phyloP scores from a whole-genome alignment of 176 grass and related monocot species.

The Aegilops longissima region DNA sequence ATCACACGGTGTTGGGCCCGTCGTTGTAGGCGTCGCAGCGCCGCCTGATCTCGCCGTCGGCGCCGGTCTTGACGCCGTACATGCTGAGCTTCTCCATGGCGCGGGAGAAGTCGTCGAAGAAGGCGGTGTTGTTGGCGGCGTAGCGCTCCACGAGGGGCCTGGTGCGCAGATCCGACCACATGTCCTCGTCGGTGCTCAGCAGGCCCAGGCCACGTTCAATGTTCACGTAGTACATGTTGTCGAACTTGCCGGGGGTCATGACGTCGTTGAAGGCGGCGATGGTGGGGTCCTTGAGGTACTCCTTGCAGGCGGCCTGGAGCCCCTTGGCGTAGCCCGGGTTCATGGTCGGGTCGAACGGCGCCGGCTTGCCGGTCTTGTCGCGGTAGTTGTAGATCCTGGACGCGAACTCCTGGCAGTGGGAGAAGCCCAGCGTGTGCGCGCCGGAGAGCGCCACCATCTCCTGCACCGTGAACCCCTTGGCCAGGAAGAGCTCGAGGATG shows the following conservation, averaged over 20 bases:
- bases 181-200: slow-evolving; percentile 63
- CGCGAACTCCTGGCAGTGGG: slow-evolving; percentile 84
- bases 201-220: slow-evolving; percentile 65
- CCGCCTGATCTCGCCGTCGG: slow-evolving; percentile 67
- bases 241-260: slow-evolving; percentile 74
- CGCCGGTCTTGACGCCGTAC: slow-evolving; percentile 59
- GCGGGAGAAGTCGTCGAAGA: slow-evolving; percentile 69
- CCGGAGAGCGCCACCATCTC: slow-evolving; percentile 81
- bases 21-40: slow-evolving; percentile 74
- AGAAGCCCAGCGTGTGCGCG: slow-evolving; percentile 65
- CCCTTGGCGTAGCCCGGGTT: slow-evolving; percentile 38
- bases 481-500: slow-evolving; percentile 45
- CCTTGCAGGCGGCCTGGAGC: slow-evolving; percentile 28
- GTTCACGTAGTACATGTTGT: slow-evolving; percentile 89
- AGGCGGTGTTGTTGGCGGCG: slow-evolving; percentile 56
- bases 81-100: slow-evolving; percentile 87
- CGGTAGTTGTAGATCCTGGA: slow-evolving; percentile 42
- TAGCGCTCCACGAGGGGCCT: slow-evolving; percentile 68
- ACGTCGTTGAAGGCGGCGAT: slow-evolving; percentile 74
- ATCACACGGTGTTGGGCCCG: slow-evolving; percentile 37
- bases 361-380: slow-evolving; percentile 17
- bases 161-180: slow-evolving; percentile 57
- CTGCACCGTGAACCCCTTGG: slow-evolving; percentile 49
- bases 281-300: slow-evolving; percentile 48
- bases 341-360: slow-evolving; percentile 53